Conservation (phyloP, 108 stramenopile genomes). For the Fistulifera pelliculosa region DNA sequence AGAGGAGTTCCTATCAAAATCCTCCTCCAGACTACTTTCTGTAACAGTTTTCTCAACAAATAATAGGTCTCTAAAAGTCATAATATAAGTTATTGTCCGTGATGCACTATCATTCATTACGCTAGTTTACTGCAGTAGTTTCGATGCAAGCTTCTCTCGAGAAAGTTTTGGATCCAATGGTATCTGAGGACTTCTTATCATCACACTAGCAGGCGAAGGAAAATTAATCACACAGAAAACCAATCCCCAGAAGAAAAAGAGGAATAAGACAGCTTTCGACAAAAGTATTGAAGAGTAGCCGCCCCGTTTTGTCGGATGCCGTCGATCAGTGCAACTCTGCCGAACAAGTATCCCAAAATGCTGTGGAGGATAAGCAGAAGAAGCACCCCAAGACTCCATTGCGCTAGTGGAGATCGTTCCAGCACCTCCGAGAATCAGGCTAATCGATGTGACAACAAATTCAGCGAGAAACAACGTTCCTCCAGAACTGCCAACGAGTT, state of each 20-base stretch:
- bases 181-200: background rate
- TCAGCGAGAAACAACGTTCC: slow-evolving; percentile 61
- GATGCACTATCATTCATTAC: too few species aligned
- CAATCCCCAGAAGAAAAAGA: slow-evolving; percentile 3
- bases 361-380: slow-evolving; percentile 46
- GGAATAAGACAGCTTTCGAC: slow-evolving; percentile 24
- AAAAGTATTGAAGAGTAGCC: slow-evolving; percentile 42
- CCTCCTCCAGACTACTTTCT: slow-evolving; percentile 97
- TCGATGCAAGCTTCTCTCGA: too few species aligned
- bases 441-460: slow-evolving; percentile 53
- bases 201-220: slow-evolving; percentile 6
- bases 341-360: slow-evolving; percentile 59
- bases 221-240: slow-evolving; percentile 8
- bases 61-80: background rate
- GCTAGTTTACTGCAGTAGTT: too few species aligned
- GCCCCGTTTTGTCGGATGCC: slow-evolving; percentile 33
- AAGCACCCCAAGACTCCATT: slow-evolving; percentile 55
- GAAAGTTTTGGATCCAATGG: background rate
- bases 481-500: slow-evolving; percentile 63
- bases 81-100: too few species aligned
- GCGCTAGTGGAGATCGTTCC: slow-evolving; percentile 47
- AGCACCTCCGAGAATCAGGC: slow-evolving; percentile 56
- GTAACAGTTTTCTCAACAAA: slow-evolving; percentile 21
- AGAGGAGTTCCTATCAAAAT: slow-evolving; percentile 91
- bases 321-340: slow-evolving; percentile 45